Conservation (phyloP, 2,329 filamentous ascomycete genomes). For the Aspergillus japonicus region DNA sequence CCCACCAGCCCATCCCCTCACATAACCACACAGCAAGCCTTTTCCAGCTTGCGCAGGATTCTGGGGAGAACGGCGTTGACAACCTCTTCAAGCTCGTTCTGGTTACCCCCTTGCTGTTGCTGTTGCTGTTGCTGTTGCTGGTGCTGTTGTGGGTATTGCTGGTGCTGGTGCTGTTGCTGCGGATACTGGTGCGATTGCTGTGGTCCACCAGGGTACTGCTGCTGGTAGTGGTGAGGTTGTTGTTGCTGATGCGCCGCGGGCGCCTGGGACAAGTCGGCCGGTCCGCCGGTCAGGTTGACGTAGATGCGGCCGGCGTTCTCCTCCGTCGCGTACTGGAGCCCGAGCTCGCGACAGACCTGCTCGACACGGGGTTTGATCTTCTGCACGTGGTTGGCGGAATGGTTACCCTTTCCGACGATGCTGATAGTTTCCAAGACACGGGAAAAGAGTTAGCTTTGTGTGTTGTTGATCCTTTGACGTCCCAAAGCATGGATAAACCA, state of each 20-base stretch:
- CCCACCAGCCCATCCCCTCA: conserved; percentile 39
- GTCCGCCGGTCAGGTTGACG: conserved; percentile 76
- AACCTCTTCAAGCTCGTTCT: conserved; percentile 59
- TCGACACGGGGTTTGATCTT: conserved; percentile 97
- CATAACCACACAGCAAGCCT: conserved; percentile 74
- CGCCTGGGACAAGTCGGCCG: conserved; percentile 49
- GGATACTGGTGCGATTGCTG: conserved; percentile 17
- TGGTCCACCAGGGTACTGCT: conserved; percentile 44
- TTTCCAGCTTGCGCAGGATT: conserved; percentile 64
- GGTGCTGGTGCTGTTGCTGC: conserved; percentile 38
- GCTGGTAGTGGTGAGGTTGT: conserved; percentile 43
- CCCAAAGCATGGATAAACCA: too few relatives aligned
- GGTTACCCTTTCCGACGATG: conserved; percentile 94
- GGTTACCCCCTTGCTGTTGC: conserved; percentile 49
- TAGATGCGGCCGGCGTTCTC: conserved; percentile 87
- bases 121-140: conserved; percentile 43
- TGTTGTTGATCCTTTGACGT: too few relatives aligned
- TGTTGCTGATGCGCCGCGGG: conserved; percentile 30
- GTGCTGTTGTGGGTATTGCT: conserved; percentile 41
- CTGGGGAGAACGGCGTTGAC: conserved; percentile 61
- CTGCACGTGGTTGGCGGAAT: conserved; percentile 76
- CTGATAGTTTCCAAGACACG: conserved; percentile 30
- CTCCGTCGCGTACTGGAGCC: conserved; percentile 80
- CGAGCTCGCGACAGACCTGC: conserved; percentile 77
- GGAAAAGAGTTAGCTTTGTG: neutral